Percentiles rank a stretch among this genome's conserved stretches.
Evolutionary conservation across 192 early-diverging fungal genomes (phyloP).

Genomic region (Helicostylum pulchrum): DNA sequence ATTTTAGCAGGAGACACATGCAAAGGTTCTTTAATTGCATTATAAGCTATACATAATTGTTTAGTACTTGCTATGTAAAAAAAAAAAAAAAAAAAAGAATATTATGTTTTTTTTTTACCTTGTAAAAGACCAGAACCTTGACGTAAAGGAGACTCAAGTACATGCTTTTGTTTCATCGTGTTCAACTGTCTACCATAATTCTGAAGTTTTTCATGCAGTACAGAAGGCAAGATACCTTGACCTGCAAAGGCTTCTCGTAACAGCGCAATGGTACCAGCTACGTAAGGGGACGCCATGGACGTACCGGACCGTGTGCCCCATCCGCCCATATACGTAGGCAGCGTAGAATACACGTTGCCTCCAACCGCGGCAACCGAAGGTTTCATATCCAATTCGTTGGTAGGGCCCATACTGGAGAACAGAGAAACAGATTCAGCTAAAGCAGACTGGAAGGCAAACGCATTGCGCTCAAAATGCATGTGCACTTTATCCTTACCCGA

Average conservation of each 20-base stretch:
- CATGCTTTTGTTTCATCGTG: not conserved
- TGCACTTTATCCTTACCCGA: conserved; percentile 28
- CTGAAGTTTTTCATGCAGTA: conserved; percentile 34
- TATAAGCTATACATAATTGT: conserved; percentile 23
- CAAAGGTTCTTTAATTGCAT: conserved; percentile 36
- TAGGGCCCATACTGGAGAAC: conserved; percentile 74
- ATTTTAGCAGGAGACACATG: conserved; percentile 45
- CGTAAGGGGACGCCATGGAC: conserved; percentile 61
- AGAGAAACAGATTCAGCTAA: conserved; percentile 62
- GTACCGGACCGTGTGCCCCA: conserved; percentile 52
- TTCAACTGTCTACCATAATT: conserved; percentile 25
- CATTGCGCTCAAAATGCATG: conserved; percentile 45
- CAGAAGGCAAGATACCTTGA: conserved; percentile 10
- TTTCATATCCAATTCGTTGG: conserved; percentile 58
- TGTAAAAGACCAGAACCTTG: conserved; percentile 59
- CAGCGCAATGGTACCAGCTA: conserved; percentile 48
- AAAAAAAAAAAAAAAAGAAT: too few relatives aligned
- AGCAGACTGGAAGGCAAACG: conserved; percentile 37
- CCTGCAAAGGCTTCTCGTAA: conserved; percentile 33
- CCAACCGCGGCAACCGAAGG: conserved; percentile 51
- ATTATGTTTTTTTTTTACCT: conserved; percentile 18
- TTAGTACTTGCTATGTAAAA: too few relatives aligned
- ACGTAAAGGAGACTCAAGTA: conserved; percentile 29
- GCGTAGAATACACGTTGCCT: conserved; percentile 49
- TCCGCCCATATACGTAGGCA: conserved; percentile 40